Percentiles rank a stretch among this genome's conserved stretches.
These are phyloP conservation scores for Inonotus hispidus DNA, from an alignment of 1,284 basidiomycete species.

Conservation along the genomic window DNA sequence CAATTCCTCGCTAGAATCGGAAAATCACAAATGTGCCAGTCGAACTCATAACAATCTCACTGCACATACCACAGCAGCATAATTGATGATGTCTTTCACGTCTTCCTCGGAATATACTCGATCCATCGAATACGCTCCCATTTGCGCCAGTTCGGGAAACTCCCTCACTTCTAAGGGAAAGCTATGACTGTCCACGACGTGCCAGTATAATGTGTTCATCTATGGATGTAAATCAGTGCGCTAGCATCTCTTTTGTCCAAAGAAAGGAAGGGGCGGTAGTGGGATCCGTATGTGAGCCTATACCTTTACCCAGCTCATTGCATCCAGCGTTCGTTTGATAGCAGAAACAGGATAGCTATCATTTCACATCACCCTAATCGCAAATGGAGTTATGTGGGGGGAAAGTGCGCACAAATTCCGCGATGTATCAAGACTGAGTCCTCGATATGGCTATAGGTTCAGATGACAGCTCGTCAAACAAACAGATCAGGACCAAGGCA, in stretches of 20 bases:
- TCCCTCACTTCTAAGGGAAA: slow-evolving; percentile 69
- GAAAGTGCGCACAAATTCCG: slow-evolving; percentile 50
- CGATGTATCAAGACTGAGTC: slow-evolving; percentile 78
- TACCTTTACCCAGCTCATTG: slow-evolving; percentile 86
- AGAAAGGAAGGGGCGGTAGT: slow-evolving; percentile 1
- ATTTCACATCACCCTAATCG: slow-evolving; percentile 15
- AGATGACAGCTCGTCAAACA: background rate
- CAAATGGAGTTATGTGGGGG: slow-evolving; percentile 29
- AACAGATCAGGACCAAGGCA: background rate
- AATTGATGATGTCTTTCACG: slow-evolving; percentile 59
- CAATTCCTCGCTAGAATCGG: slow-evolving; percentile 35
- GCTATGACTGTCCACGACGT: slow-evolving; percentile 70
- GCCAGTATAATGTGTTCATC: slow-evolving; percentile 79
- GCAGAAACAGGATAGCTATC: slow-evolving; percentile 63
- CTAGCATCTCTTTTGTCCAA: slow-evolving; percentile 21
- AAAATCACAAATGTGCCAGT: background rate
- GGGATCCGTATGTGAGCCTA: slow-evolving; percentile 30
- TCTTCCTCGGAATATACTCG: slow-evolving; percentile 58
- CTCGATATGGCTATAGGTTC: slow-evolving; percentile 59
- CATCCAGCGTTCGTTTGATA: slow-evolving; percentile 71
- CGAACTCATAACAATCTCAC: background rate
- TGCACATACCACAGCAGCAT: slow-evolving; percentile 62
- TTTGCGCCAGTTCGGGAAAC: slow-evolving; percentile 54
- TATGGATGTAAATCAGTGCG: slow-evolving; percentile 23
- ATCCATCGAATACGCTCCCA: slow-evolving; percentile 62